A percentile compares a stretch with the other conserved stretches of the same genome.
phyloP scores from a whole-genome alignment of 371 early-diverging fungal genomes.

The Mortierella sp. region DNA sequence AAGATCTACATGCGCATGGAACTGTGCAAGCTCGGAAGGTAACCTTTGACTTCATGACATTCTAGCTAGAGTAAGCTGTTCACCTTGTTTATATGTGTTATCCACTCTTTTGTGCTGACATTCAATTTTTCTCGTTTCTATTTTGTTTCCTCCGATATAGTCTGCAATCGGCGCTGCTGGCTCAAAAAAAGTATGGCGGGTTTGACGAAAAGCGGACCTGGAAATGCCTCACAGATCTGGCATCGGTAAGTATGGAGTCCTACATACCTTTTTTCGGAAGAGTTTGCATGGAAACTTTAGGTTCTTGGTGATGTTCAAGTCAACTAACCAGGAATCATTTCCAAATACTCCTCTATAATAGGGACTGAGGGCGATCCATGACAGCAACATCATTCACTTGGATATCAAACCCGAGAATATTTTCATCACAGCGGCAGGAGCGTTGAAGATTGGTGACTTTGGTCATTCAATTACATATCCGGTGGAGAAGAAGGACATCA shows the following conservation, averaged over 20 bases:
- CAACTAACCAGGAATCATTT: background rate
- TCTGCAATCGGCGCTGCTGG: conserved; percentile 57
- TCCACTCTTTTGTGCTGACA: background rate
- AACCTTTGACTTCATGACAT: conserved; percentile 45
- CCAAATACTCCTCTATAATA: conserved; percentile 20
- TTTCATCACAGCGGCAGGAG: conserved; percentile 73
- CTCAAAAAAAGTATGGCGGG: conserved; percentile 57
- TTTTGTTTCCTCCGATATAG: conserved; percentile 19
- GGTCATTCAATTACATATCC: conserved; percentile 80
- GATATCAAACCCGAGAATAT: conserved; percentile 95
- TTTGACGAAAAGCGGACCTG: conserved; percentile 80
- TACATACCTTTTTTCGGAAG: background rate
- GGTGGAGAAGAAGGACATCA: conserved; percentile 40
- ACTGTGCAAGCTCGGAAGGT: conserved; percentile 86
- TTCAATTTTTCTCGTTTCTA: no score
- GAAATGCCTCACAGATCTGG: conserved; percentile 84
- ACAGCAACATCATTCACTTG: conserved; percentile 80
- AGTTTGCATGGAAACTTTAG: background rate
- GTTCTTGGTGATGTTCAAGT: no score
- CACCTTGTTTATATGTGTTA: background rate
- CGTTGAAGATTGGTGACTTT: conserved; percentile 91
- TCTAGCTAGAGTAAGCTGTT: background rate
- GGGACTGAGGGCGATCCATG: conserved; percentile 85
- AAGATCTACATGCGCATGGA: conserved; percentile 91
- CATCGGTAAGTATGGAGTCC: conserved; percentile 60